Evolutionary conservation across 2,329 filamentous ascomycete species (phyloP).

Genomic region (Madurella mycetomatis): DNA sequence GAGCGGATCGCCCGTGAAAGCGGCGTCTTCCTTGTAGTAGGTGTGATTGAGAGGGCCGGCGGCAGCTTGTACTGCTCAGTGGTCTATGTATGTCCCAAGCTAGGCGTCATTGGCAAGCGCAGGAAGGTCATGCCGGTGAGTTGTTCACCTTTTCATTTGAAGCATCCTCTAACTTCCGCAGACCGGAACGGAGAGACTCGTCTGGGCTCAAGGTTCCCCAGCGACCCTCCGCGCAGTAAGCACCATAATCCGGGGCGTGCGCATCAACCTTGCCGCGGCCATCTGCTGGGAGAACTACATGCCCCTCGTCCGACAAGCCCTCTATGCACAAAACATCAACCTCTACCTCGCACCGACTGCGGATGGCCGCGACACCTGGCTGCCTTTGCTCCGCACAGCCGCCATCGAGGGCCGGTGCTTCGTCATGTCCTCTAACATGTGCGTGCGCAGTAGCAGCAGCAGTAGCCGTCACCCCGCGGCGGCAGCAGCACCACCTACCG

Average conservation of each 20-base stretch:
- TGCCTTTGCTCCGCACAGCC: conserved; percentile 74
- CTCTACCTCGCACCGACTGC: conserved; percentile 88
- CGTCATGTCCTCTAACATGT: conserved; percentile 83
- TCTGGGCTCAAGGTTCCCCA: conserved; percentile 84
- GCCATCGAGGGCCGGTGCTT: conserved; percentile 79
- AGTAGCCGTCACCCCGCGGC: conserved; percentile 25
- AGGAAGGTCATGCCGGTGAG: conserved; percentile 85
- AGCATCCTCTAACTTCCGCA: not conserved
- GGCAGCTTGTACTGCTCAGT: conserved; percentile 81
- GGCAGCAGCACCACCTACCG: not conserved
- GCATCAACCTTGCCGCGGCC: conserved; percentile 75
- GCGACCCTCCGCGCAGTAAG: conserved; percentile 74
- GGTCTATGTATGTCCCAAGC: conserved; percentile 72
- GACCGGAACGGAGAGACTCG: conserved; percentile 75
- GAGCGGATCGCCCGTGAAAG: conserved; percentile 72
- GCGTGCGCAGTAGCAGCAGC: conserved; percentile 46
- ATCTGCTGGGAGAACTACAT: conserved; percentile 99
- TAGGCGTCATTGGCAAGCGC: conserved; percentile 75
- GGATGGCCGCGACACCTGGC: conserved; percentile 78
- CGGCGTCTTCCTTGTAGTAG: conserved; percentile 76
- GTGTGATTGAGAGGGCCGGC: conserved; percentile 72
- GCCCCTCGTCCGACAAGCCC: conserved; percentile 75
- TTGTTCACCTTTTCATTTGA: too few relatives aligned
- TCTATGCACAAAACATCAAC: conserved; percentile 90
- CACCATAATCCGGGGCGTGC: conserved; percentile 72